Evolutionary conservation across 2,329 filamentous ascomycete species (phyloP).

Genomic region (Aspergillus aculeatinus): DNA sequence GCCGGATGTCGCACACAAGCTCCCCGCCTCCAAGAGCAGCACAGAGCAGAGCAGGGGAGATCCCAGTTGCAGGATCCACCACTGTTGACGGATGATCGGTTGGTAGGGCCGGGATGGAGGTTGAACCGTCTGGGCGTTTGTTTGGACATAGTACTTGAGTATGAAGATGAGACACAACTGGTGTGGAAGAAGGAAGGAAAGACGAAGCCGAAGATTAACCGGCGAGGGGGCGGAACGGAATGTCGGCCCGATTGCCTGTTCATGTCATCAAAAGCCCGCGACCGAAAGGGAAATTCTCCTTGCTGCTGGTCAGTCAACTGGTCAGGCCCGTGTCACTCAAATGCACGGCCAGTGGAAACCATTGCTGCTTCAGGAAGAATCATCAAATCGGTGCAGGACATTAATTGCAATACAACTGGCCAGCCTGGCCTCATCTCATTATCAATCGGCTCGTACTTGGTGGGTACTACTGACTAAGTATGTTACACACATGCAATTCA

Average conservation of each 20-base stretch:
- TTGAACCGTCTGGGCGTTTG: too few species aligned
- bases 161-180: too few species aligned
- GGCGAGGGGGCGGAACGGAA: slow-evolving; percentile 17
- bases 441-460: background rate
- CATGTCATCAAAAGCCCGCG: background rate
- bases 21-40: background rate
- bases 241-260: slow-evolving; percentile 18
- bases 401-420: background rate
- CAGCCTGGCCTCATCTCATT: background rate
- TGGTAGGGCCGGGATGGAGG: background rate
- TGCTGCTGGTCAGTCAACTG: background rate
- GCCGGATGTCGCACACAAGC: background rate
- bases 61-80: background rate
- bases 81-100: slow-evolving; percentile 1
- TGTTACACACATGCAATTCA: background rate
- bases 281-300: background rate
- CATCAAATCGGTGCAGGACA: background rate
- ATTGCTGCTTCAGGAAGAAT: too few species aligned
- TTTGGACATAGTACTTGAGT: too few species aligned
- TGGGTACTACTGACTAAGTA: background rate
- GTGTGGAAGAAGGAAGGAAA: background rate
- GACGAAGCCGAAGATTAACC: slow-evolving; percentile 30
- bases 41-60: background rate
- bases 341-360: too few species aligned
- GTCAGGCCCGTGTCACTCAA: too few species aligned